These are phyloP conservation scores for Aspergillus indologenus DNA, from an alignment of 495 filamentous ascomycete species.

Conservation along the genomic window DNA sequence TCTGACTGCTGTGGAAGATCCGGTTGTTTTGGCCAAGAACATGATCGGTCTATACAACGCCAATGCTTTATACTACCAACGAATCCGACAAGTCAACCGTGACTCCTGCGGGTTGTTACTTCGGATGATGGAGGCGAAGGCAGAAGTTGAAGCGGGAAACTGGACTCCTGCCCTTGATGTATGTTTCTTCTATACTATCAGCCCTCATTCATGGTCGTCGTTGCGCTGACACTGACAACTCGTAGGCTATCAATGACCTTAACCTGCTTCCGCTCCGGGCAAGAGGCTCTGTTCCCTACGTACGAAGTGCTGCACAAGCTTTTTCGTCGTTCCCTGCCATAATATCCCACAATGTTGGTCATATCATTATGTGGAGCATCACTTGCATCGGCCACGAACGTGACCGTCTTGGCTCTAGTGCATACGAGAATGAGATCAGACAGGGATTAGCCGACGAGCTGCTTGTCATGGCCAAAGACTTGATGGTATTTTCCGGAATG, in stretches of 20 bases:
- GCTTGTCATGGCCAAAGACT: constrained; percentile 73
- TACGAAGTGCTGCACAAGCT: constrained; percentile 70
- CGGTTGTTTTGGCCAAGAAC: constrained; percentile 68
- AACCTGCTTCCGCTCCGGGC: constrained; percentile 75
- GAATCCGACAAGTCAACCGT: constrained; percentile 63
- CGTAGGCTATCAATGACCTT: constrained; percentile 67
- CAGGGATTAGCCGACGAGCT: constrained; percentile 66
- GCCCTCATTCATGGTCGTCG: background rate
- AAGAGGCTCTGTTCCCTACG: constrained; percentile 62
- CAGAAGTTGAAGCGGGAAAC: constrained; percentile 59
- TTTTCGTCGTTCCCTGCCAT: constrained; percentile 72
- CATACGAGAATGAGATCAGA: constrained; percentile 72
- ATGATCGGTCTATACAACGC: constrained; percentile 79
- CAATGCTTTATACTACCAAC: constrained; percentile 68
- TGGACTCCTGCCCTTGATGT: constrained; percentile 83
- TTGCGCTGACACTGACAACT: constrained; percentile 10
- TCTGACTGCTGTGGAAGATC: constrained; percentile 83
- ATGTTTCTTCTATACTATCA: constrained; percentile 41
- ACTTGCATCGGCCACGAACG: constrained; percentile 74
- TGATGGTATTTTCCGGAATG: constrained; percentile 93
- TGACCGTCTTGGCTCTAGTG: constrained; percentile 57
- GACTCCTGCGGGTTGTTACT: constrained; percentile 70
- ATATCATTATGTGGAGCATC: constrained; percentile 90
- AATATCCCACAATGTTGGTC: constrained; percentile 80
- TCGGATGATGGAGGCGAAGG: constrained; percentile 74